These are phyloP conservation scores for Phytophthora uliginosa DNA, from an alignment of 352 stramenopile genomes.

Conservation along the genomic window DNA sequence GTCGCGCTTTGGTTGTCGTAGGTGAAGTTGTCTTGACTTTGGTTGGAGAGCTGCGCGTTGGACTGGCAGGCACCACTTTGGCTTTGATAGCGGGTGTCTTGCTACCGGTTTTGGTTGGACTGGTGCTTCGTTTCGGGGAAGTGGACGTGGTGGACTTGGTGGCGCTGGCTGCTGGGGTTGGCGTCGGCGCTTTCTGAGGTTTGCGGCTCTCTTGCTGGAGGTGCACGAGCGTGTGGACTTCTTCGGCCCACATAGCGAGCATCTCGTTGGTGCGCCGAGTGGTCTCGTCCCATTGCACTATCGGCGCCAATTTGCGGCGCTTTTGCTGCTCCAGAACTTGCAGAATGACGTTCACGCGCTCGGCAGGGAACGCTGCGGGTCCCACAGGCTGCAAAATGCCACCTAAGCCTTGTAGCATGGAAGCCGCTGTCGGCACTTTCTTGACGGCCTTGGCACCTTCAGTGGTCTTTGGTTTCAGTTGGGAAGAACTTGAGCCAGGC, in stretches of 20 bases:
- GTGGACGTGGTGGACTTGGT: slow-evolving; percentile 15
- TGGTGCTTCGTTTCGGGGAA: slow-evolving; percentile 11
- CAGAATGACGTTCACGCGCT: slow-evolving; percentile 59
- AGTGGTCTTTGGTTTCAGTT: slow-evolving; percentile 4
- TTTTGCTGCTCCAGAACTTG: slow-evolving; percentile 52
- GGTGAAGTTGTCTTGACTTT: slow-evolving; percentile 31
- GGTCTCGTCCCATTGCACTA: slow-evolving; percentile 64
- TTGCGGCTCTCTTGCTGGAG: slow-evolving; percentile 73
- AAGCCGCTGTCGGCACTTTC: slow-evolving; percentile 27
- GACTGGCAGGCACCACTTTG: slow-evolving; percentile 21
- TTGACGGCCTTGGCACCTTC: slow-evolving; percentile 17
- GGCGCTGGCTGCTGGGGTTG: not conserved
- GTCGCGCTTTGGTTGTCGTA: slow-evolving; percentile 5
- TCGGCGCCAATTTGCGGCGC: slow-evolving; percentile 33
- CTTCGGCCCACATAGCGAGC: slow-evolving; percentile 72
- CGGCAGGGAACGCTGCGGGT: slow-evolving; percentile 45
- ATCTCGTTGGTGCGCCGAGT: slow-evolving; percentile 61
- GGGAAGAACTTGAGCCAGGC: slow-evolving; percentile 6
- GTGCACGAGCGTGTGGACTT: slow-evolving; percentile 62
- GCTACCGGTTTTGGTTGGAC: slow-evolving; percentile 18
- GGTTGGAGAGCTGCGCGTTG: slow-evolving; percentile 16
- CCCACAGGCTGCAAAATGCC: slow-evolving; percentile 49
- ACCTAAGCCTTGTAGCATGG: slow-evolving; percentile 47
- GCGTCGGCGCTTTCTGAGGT: slow-evolving; percentile 44
- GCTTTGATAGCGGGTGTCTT: slow-evolving; percentile 4